Percentiles rank a stretch among this genome's conserved stretches.
Evolutionary conservation across 192 early-diverging fungal genomes (phyloP).

Genomic region (Coemansia biformis): DNA sequence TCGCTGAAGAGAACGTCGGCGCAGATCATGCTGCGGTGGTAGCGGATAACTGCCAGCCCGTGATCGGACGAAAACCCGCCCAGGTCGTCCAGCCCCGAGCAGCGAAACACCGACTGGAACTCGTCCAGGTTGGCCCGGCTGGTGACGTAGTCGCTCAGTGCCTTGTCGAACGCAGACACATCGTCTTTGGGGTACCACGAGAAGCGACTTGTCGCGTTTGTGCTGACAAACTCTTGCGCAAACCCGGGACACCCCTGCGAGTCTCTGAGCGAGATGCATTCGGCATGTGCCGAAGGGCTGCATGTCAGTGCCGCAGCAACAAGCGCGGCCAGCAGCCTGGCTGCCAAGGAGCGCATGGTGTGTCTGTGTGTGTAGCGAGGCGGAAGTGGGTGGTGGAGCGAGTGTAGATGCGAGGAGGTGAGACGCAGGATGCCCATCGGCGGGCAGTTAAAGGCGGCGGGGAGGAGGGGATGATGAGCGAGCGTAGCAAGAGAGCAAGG

Average conservation of each 20-base stretch:
- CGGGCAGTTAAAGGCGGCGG: too few relatives aligned
- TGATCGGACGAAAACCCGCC: constrained; percentile 44
- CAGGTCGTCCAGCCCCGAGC: constrained; percentile 37
- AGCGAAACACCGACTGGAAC: constrained; percentile 49
- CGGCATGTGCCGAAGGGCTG: background rate
- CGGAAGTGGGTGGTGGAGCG: background rate
- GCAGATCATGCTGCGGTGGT: constrained; percentile 48
- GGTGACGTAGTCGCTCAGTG: constrained; percentile 44
- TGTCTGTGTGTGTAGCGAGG: background rate
- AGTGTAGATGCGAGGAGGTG: too few relatives aligned
- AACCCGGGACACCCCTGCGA: constrained; percentile 49
- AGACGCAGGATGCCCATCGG: too few relatives aligned
- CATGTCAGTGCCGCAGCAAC: constrained; percentile 9
- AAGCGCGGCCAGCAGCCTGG: constrained; percentile 9
- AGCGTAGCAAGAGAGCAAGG: too few relatives aligned
- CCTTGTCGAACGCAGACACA: constrained; percentile 41
- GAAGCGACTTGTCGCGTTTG: constrained; percentile 41
- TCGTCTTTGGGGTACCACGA: constrained; percentile 45
- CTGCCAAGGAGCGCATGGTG: constrained; percentile 7
- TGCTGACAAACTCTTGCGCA: constrained; percentile 38
- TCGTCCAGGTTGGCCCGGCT: constrained; percentile 41
- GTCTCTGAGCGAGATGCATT: constrained; percentile 30
- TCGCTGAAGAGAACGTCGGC: constrained; percentile 43
- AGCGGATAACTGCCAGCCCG: constrained; percentile 37
- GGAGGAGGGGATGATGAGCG: too few relatives aligned